phyloP scores from a whole-genome alignment of 1,284 basidiomycete genomes.

The Entoloma clypeatum region DNA sequence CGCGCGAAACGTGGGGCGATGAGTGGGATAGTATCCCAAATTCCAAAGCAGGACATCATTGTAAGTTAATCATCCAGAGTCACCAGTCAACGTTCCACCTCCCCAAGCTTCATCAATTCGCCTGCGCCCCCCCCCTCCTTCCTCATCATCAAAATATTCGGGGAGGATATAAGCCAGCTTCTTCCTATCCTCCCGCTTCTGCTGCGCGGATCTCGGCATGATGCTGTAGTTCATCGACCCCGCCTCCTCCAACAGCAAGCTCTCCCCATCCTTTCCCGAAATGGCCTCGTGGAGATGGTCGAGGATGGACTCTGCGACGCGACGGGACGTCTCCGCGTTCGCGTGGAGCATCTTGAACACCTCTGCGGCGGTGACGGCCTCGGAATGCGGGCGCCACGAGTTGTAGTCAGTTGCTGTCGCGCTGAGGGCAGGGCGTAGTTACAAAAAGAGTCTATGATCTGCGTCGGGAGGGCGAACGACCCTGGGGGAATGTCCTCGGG shows the following conservation, averaged over 20 bases:
- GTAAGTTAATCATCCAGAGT: too few relatives aligned
- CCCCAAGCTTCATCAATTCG: background rate
- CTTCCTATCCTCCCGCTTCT: constrained; percentile 63
- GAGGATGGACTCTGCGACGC: constrained; percentile 72
- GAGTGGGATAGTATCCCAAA: too few relatives aligned
- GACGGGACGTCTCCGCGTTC: constrained; percentile 82
- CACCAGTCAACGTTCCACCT: too few relatives aligned
- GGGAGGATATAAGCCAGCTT: constrained; percentile 82
- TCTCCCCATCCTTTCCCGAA: constrained; percentile 19
- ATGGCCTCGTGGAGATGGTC: constrained; percentile 69
- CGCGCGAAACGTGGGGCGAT: too few relatives aligned
- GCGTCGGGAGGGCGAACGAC: constrained; percentile 85
- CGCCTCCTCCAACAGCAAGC: constrained; percentile 60
- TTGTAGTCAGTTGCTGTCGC: constrained; percentile 92
- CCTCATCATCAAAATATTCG: constrained; percentile 48
- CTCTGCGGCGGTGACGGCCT: constrained; percentile 83
- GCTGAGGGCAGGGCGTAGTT: constrained; percentile 89
- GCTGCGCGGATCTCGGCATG: constrained; percentile 68
- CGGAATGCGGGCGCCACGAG: constrained; percentile 79
- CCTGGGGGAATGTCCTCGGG: constrained; percentile 93
- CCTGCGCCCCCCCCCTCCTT: constrained; percentile 5
- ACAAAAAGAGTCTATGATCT: constrained; percentile 79
- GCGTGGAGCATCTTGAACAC: constrained; percentile 84
- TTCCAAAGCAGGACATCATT: too few relatives aligned
- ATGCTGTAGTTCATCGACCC: constrained; percentile 84